Conservation (phyloP, 1,139 yeast species). For the Wickerhamiella infanticola region DNA sequence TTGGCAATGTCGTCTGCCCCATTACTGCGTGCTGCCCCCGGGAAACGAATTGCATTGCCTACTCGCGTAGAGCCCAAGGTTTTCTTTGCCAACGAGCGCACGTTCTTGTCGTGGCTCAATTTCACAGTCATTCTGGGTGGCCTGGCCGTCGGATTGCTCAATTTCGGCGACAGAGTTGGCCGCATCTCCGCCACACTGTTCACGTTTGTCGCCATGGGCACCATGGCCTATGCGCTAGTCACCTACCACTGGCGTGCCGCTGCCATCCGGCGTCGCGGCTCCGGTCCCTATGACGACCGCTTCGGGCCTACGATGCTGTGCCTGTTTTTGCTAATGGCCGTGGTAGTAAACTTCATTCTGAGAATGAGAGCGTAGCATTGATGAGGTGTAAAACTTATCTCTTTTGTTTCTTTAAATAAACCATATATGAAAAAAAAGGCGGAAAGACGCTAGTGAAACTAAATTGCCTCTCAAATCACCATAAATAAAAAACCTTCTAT, state of each 20-base stretch:
- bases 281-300: conserved; percentile 97
- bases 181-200: conserved; percentile 86
- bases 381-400: no score
- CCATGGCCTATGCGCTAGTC: conserved; percentile 87
- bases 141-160: conserved; percentile 83
- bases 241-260: conserved; percentile 99
- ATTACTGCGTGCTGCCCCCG: conserved; percentile 22
- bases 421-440: no score
- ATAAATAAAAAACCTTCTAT: no score
- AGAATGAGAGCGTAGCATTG: conserved; percentile 32
- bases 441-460: no score
- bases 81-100: conserved; percentile 94
- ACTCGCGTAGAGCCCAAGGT: conserved; percentile 98
- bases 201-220: conserved; percentile 86
- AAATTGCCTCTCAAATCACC: no score
- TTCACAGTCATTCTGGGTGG: conserved; percentile 96
- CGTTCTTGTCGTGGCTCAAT: conserved; percentile 89
- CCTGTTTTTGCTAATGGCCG: conserved; percentile 81
- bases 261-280: conserved; percentile 91
- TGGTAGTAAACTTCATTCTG: conserved; percentile 75
- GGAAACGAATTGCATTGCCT: conserved; percentile 92
- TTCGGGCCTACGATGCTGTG: conserved; percentile 99
- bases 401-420: no score
- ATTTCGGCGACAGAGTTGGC: conserved; percentile 91
- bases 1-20: conserved; percentile 8